Percentiles rank a stretch among this genome's conserved stretches.
These are phyloP conservation scores for Albugo laibachii DNA, from an alignment of 352 stramenopile species.

Conservation along the genomic window DNA sequence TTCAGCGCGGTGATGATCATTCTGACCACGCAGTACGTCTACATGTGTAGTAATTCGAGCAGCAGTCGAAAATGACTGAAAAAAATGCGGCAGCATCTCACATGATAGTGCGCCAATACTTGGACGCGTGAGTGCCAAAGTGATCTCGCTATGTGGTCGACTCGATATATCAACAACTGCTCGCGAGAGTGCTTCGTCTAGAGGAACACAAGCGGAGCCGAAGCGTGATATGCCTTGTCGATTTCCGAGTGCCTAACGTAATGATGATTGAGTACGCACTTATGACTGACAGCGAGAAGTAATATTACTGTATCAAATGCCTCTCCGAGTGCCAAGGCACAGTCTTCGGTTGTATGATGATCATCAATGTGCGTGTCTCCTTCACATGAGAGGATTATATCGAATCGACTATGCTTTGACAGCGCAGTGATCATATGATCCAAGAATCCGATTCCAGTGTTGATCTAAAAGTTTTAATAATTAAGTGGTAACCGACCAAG, in stretches of 20 bases:
- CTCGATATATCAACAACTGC: slow-evolving; percentile 91
- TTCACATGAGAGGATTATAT: slow-evolving; percentile 76
- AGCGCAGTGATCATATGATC: slow-evolving; percentile 84
- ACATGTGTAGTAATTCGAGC: slow-evolving; percentile 85
- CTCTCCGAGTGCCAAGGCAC: slow-evolving; percentile 84
- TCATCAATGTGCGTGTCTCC: slow-evolving; percentile 93
- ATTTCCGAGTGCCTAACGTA: slow-evolving; percentile 60
- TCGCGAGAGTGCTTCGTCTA: slow-evolving; percentile 81
- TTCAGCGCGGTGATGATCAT: slow-evolving; percentile 86
- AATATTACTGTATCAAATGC: slow-evolving; percentile 53
- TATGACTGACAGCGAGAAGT: neutral
- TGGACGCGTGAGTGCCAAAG: slow-evolving; percentile 70
- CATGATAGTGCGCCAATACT: slow-evolving; percentile 76
- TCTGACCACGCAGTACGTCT: slow-evolving; percentile 77
- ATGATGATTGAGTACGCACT: neutral
- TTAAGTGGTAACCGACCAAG: neutral
- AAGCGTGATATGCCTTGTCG: slow-evolving; percentile 78
- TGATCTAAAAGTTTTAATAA: slow-evolving; percentile 16
- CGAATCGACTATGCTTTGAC: slow-evolving; percentile 80
- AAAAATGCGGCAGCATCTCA: slow-evolving; percentile 92
- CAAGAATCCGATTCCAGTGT: slow-evolving; percentile 82
- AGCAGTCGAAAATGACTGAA: slow-evolving; percentile 86
- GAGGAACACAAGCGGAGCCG: slow-evolving; percentile 67
- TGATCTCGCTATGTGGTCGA: slow-evolving; percentile 78
- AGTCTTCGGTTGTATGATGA: slow-evolving; percentile 93